Evolutionary conservation across 2,329 filamentous ascomycete genomes (phyloP).

Genomic region (Tolypocladium ophioglossoides): DNA sequence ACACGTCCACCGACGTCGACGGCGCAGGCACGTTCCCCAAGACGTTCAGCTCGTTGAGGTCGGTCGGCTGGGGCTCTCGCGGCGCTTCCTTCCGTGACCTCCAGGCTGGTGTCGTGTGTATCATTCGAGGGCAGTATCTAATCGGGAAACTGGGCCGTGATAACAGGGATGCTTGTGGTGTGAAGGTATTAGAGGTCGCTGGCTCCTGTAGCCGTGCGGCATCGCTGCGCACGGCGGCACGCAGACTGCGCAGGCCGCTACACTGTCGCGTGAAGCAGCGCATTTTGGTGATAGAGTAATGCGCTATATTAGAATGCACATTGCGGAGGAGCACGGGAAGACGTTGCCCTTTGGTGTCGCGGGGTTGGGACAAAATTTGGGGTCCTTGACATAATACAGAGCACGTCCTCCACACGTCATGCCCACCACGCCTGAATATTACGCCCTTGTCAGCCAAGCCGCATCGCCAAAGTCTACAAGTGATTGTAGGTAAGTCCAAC

Average conservation of each 20-base stretch:
- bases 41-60: slow-evolving; percentile 70
- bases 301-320: too few relatives aligned
- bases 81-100: slow-evolving; percentile 12
- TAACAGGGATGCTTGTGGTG: not conserved
- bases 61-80: slow-evolving; percentile 31
- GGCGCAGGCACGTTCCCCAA: slow-evolving; percentile 65
- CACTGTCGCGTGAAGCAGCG: slow-evolving; percentile 11
- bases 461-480: not conserved
- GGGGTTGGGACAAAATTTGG: not conserved
- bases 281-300: not conserved
- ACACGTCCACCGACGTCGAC: slow-evolving; percentile 74
- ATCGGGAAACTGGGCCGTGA: not conserved
- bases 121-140: not conserved
- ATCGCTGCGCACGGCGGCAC: slow-evolving; percentile 7
- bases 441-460: not conserved
- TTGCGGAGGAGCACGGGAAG: not conserved
- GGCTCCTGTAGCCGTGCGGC: not conserved
- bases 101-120: slow-evolving; percentile 8
- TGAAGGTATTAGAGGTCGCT: not conserved
- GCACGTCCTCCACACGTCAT: not conserved
- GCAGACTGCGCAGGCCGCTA: slow-evolving; percentile 9
- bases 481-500: not conserved
- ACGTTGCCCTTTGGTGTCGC: not conserved
- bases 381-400: not conserved
- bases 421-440: not conserved